phyloP scores from a whole-genome alignment of 306 rosid genomes.

The Dicorynia guianensis region DNA sequence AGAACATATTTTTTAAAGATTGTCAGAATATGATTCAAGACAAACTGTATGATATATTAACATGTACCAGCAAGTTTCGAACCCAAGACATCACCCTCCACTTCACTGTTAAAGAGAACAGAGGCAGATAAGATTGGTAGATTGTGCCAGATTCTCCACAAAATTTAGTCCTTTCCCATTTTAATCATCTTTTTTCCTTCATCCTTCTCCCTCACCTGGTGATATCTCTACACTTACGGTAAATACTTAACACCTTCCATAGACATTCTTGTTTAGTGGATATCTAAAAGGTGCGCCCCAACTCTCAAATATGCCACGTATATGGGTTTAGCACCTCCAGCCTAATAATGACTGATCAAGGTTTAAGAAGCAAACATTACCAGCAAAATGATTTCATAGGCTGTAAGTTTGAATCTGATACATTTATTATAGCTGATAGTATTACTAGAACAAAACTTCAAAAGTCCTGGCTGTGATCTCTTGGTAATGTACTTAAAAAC shows the following conservation, averaged over 20 bases:
- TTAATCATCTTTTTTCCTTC: constrained; percentile 20
- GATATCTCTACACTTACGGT: neutral
- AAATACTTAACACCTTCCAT: constrained; percentile 26
- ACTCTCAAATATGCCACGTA: constrained; percentile 24
- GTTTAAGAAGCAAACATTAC: constrained; percentile 16
- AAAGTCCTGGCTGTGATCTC: constrained; percentile 7
- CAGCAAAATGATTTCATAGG: neutral
- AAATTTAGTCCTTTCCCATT: neutral
- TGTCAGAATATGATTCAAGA: constrained; percentile 9
- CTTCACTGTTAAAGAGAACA: neutral
- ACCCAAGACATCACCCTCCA: constrained; percentile 12
- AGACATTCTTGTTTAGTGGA: neutral
- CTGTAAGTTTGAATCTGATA: constrained; percentile 25
- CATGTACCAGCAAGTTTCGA: constrained; percentile 12
- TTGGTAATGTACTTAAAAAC: constrained; percentile 11
- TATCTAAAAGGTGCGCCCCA: neutral
- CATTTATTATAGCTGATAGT: neutral
- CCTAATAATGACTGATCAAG: constrained; percentile 12
- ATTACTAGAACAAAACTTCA: constrained; percentile 14
- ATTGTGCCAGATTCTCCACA: constrained; percentile 1
- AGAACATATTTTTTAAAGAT: constrained; percentile 15
- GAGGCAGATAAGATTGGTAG: constrained; percentile 22
- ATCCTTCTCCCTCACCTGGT: constrained; percentile 19
- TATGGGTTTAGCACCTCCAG: constrained; percentile 17
- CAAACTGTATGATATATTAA: neutral